Conservation (phyloP, 2,329 filamentous ascomycete species). For the Penicillium psychrosexuale region DNA sequence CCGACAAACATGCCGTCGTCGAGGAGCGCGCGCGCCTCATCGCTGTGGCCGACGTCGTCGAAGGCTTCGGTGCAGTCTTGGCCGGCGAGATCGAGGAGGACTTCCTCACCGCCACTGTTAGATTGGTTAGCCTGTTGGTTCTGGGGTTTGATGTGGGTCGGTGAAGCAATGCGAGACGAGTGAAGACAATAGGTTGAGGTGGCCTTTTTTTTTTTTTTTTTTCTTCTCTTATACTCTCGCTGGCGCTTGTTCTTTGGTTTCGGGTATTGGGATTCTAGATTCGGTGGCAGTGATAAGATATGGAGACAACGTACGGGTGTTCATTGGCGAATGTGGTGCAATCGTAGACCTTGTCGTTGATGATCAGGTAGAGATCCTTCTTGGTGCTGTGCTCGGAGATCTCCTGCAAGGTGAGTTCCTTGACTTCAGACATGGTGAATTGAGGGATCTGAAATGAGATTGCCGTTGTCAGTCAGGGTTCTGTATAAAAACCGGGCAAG, state of each 20-base stretch:
- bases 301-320: conserved; percentile 68
- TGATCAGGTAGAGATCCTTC: conserved; percentile 84
- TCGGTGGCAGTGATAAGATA: background rate
- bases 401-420: conserved; percentile 72
- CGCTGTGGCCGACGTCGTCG: conserved; percentile 98
- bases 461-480: background rate
- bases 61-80: conserved; percentile 98
- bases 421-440: conserved; percentile 53
- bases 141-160: background rate
- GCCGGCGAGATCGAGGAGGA: conserved; percentile 90
- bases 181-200: background rate
- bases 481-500: background rate
- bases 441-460: background rate
- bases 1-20: conserved; percentile 68
- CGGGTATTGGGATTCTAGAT: background rate
- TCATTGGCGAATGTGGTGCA: conserved; percentile 86
- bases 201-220: background rate
- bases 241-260: background rate
- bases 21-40: conserved; percentile 95
- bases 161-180: background rate
- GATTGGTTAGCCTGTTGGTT: conserved; percentile 9
- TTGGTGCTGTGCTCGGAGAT: conserved; percentile 84
- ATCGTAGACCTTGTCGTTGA: conserved; percentile 98
- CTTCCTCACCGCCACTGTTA: conserved; percentile 93
- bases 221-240: background rate